Percentiles rank a stretch among this genome's conserved stretches.
phyloP scores from a whole-genome alignment of 805 yeast species.

The Metschnikowia lochheadii region DNA sequence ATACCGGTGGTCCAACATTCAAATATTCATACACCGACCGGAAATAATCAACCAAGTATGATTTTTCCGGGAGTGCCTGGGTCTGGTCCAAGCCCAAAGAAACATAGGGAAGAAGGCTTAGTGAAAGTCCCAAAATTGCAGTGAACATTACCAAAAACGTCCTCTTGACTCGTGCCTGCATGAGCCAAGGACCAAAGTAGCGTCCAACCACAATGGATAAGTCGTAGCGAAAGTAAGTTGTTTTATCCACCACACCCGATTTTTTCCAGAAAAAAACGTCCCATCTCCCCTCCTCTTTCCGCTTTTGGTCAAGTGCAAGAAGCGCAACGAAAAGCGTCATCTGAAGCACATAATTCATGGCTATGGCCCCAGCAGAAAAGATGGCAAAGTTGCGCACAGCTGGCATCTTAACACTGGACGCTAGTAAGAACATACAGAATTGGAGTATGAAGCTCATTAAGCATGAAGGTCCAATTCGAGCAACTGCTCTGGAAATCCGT shows the following conservation, averaged over 20 bases:
- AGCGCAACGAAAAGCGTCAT: constrained; percentile 77
- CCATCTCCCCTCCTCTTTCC: constrained; percentile 54
- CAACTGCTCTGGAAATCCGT: constrained; percentile 56
- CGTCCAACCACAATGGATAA: constrained; percentile 38
- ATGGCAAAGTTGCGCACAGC: constrained; percentile 92
- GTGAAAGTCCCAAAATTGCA: constrained; percentile 62
- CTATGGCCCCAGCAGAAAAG: constrained; percentile 82
- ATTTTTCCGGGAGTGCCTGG: constrained; percentile 77
- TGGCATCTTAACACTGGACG: constrained; percentile 86
- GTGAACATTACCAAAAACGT: constrained; percentile 52
- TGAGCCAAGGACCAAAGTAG: constrained; percentile 57
- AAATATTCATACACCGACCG: constrained; percentile 67
- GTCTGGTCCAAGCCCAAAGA: constrained; percentile 85
- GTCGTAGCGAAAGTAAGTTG: constrained; percentile 16
- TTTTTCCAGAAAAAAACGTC: constrained; percentile 56
- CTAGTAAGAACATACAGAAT: constrained; percentile 71
- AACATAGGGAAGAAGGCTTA: constrained; percentile 65
- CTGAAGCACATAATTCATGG: constrained; percentile 73
- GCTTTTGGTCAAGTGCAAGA: constrained; percentile 59
- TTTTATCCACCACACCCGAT: constrained; percentile 5
- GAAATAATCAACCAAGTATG: constrained; percentile 79
- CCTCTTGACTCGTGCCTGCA: constrained; percentile 44
- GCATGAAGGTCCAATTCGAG: constrained; percentile 83
- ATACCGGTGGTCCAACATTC: constrained; percentile 89
- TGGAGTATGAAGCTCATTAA: constrained; percentile 74